A percentile compares a stretch with the other conserved stretches of the same genome.
Conservation (phyloP, 108 stramenopile species). For the Nannochloropsis gaditana region DNA sequence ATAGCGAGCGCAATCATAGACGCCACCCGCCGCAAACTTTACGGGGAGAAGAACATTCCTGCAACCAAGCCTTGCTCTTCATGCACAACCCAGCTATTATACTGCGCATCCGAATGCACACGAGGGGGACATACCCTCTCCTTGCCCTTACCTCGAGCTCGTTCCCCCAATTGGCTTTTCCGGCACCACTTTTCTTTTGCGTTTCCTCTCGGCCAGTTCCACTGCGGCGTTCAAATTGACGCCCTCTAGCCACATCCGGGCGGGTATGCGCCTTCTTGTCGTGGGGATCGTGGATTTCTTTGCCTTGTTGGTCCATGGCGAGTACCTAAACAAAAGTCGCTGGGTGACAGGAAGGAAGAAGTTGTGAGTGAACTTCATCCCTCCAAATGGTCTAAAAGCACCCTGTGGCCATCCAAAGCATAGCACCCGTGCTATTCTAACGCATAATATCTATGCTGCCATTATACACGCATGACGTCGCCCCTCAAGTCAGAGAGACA, state of each 20-base stretch:
- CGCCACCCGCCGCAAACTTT: background rate
- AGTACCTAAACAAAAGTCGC: too few relatives aligned
- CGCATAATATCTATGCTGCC: too few relatives aligned
- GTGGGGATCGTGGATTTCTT: background rate
- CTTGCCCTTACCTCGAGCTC: background rate
- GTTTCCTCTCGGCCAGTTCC: background rate
- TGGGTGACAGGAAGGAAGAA: too few relatives aligned
- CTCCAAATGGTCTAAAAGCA: too few relatives aligned
- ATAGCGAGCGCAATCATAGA: too few relatives aligned
- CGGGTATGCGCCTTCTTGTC: background rate
- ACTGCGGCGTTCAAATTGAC: slow-evolving; percentile 2
- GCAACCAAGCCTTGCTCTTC: background rate
- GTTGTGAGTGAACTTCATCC: too few relatives aligned
- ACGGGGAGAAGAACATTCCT: background rate
- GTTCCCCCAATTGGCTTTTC: slow-evolving; percentile 11
- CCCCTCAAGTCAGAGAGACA: too few relatives aligned
- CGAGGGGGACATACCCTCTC: background rate
- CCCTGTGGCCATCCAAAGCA: too few relatives aligned
- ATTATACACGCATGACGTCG: too few relatives aligned
- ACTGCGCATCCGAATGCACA: background rate
- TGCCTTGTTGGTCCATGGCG: background rate
- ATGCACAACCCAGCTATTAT: too few relatives aligned
- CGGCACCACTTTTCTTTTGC: background rate
- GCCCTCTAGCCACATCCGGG: background rate
- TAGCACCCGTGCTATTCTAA: too few relatives aligned